Base-by-base conservation (phyloP, 176 grass and related monocot genomes). In the Bonia amplexicaulis region DNA sequence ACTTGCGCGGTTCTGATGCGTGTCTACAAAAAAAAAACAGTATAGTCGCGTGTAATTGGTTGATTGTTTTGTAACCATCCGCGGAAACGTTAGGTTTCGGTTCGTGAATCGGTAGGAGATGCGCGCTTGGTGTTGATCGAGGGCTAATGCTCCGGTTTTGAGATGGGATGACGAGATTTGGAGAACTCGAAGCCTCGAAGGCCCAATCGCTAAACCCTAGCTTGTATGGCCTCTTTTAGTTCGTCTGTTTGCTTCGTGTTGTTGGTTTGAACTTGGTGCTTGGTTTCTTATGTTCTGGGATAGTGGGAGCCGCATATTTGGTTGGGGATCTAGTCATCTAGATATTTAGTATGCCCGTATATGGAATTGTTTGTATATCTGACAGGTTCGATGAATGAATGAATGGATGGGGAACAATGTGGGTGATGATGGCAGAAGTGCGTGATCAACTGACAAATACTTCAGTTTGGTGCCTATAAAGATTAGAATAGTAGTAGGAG, bases 131-230 rank as follows among this genome's bases (percentile, higher is more conserved):
- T 64, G 45, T 65, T 39, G 54, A 71, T 72, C 65, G 61, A 59
- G 40, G 11, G 12, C 48, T 7, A 22, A 46, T 68, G 31, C 44
- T 40, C 12, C 9, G 12, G 52, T 52, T 61, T 69, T 31, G 60
- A 58, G 60, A 74, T 65, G 40, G 22, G 48, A 49, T 29, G 69
- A 51, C 39, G 12, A 49, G 11, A 57, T 74, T 49, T 49, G n/a
- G 25, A 47, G 27, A 7, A 41, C 41, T 61, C 17, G 44, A 79
- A 52, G 45, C 41, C 41, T 61, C 17, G 44, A 79, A 52, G 45
- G 4, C 17, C 39, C 37, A 40, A 68, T 84, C 27, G 11, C 27
- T 85, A 80, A 85, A 61, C 76, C 59, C 76, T 85, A 89, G 59
- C 27, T 67, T 75, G 48, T 74, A 80, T 80, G 59, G n/a, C 39